Conservation (phyloP, 2,329 filamentous ascomycete species). For the Diplodia sapinea region DNA sequence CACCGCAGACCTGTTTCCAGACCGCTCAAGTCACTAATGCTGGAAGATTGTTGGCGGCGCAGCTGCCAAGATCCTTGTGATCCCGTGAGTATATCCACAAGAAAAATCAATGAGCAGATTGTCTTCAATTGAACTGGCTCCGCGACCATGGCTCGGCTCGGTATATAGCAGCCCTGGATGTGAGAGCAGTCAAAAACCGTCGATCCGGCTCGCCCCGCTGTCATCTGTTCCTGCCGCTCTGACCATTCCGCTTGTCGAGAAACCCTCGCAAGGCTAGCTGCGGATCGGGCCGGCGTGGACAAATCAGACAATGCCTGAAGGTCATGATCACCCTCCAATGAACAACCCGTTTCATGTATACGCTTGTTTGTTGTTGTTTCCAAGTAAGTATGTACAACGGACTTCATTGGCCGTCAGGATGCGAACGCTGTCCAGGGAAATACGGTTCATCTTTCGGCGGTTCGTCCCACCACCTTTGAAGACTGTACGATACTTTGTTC, state of each 20-base stretch:
- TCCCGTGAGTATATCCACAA: not conserved
- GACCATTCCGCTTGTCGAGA: not conserved
- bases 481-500: not conserved
- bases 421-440: not conserved
- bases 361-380: not conserved
- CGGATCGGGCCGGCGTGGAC: not conserved
- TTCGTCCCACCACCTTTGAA: not conserved
- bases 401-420: not conserved
- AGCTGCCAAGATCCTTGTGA: not conserved
- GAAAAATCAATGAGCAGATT: not conserved
- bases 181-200: not conserved
- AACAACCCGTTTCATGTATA: not conserved
- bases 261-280: not conserved
- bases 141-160: not conserved
- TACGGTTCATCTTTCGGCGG: not conserved
- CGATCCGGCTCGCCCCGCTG: not conserved
- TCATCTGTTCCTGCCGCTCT: not conserved
- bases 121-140: slow-evolving; percentile 10
- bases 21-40: not conserved
- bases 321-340: not conserved
- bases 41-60: not conserved
- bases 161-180: not conserved
- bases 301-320: not conserved
- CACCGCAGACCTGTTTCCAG: not conserved
- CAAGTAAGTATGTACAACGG: not conserved